phyloP scores from a whole-genome alignment of 306 rosid species.

The Psophocarpus tetragonolobus region DNA sequence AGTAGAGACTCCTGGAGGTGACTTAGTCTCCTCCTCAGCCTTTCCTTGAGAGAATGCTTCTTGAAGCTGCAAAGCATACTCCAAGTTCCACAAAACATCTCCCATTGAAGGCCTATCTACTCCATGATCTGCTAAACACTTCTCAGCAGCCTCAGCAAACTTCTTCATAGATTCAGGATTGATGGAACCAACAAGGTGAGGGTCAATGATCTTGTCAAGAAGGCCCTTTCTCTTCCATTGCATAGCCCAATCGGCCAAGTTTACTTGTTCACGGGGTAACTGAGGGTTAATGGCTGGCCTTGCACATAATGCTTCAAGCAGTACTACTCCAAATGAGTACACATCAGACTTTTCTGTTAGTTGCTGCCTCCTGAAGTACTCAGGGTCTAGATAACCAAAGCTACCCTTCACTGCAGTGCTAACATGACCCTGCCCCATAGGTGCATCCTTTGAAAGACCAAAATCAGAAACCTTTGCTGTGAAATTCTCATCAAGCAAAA shows the following conservation, averaged over 20 bases:
- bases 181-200: conserved; percentile 45
- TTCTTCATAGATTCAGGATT: conserved; percentile 64
- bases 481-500: conserved; percentile 55
- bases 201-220: conserved; percentile 61
- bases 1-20: conserved; percentile 24
- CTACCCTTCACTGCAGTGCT: conserved; percentile 73
- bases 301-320: conserved; percentile 59
- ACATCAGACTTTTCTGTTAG: conserved; percentile 66
- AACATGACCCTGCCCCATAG: conserved; percentile 62
- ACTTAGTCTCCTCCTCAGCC: conserved; percentile 43
- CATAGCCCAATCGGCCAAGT: conserved; percentile 69
- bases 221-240: conserved; percentile 67
- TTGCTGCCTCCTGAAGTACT: conserved; percentile 67
- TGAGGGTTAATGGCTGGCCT: conserved; percentile 62
- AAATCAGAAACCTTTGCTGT: conserved; percentile 69
- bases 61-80: conserved; percentile 68
- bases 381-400: conserved; percentile 70
- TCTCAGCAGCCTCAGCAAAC: conserved; percentile 68
- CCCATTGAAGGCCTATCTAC: conserved; percentile 74
- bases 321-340: conserved; percentile 64
- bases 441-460: conserved; percentile 64
- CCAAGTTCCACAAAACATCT: conserved; percentile 67
- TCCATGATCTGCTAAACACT: conserved; percentile 65
- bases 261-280: conserved; percentile 61
- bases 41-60: conserved; percentile 60